These are phyloP conservation scores for Linnemannia zychae DNA, from an alignment of 192 early-diverging fungal genomes.

Conservation along the genomic window DNA sequence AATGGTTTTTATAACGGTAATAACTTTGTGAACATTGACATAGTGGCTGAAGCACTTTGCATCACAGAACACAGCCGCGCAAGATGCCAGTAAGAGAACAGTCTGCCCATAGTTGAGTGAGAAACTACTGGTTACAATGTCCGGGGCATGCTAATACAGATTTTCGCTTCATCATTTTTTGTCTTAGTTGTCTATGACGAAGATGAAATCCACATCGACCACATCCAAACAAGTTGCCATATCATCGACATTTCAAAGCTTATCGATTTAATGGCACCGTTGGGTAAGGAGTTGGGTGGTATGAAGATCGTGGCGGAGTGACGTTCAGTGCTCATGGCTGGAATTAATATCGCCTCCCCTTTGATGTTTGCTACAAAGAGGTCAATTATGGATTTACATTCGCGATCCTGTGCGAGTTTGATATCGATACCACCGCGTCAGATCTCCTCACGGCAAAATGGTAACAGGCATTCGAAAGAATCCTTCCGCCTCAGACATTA, in stretches of 20 bases:
- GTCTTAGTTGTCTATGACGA: background rate
- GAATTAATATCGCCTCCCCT: too few relatives aligned
- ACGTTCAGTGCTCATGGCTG: too few relatives aligned
- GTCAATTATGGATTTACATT: conserved; percentile 23
- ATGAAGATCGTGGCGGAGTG: too few relatives aligned
- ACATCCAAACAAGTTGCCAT: conserved; percentile 18
- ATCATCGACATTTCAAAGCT: conserved; percentile 23
- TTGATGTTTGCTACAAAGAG: conserved; percentile 1
- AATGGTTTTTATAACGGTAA: background rate
- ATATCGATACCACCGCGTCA: conserved; percentile 24
- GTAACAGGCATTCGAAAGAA: too few relatives aligned
- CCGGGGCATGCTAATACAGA: too few relatives aligned
- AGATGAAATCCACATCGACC: conserved; percentile 7
- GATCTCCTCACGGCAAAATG: conserved; percentile 44
- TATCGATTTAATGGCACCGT: background rate
- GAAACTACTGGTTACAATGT: too few relatives aligned
- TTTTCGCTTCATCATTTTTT: too few relatives aligned
- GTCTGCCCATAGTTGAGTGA: background rate
- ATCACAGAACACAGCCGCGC: background rate
- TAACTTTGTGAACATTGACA: background rate
- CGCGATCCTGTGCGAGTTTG: conserved; percentile 32
- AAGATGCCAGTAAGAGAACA: background rate
- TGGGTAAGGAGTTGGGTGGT: background rate
- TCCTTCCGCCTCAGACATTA: background rate
- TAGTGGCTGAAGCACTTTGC: conserved; percentile 49